These are phyloP conservation scores for Eimeria maxima DNA, from an alignment of 169 alveolate species.

Conservation along the genomic window DNA sequence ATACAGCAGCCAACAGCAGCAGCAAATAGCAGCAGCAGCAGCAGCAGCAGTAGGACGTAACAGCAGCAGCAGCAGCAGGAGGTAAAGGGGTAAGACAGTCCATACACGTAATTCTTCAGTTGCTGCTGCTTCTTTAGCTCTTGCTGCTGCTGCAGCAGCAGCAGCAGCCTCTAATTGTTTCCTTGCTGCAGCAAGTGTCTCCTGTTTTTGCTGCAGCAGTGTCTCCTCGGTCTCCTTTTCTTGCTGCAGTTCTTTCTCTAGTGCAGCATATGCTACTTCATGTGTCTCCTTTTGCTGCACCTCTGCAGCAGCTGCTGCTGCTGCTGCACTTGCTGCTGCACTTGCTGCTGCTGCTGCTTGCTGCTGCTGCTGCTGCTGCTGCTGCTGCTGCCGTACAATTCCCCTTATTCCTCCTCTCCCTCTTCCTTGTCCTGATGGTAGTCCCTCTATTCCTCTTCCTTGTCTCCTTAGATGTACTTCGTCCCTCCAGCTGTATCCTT, in stretches of 20 bases:
- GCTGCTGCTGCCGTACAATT: not conserved
- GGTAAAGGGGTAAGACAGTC: no score
- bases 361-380: conserved; percentile 17
- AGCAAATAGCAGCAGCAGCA: no score
- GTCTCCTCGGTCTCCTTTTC: conserved; percentile 20
- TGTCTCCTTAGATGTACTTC: not conserved
- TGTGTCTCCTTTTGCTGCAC: not conserved
- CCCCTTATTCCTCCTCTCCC: conserved; percentile 24
- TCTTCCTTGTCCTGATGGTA: conserved; percentile 4
- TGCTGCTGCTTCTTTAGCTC: conserved; percentile 13
- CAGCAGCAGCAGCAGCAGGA: no score
- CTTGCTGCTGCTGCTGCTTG: no score
- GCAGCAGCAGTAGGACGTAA: no score
- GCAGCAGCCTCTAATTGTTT: not conserved
- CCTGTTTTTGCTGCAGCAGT: not conserved
- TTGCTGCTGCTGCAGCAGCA: conserved; percentile 2
- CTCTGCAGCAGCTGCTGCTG: not conserved
- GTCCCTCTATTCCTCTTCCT: no score
- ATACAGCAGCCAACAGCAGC: no score
- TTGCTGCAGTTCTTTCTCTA: conserved; percentile 28
- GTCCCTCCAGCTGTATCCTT: conserved; percentile 27
- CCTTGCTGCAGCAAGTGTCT: not conserved
- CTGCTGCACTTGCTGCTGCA: no score
- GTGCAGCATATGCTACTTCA: not conserved
- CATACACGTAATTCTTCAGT: conserved; percentile 10